Evolutionary conservation across 2,329 filamentous ascomycete genomes (phyloP).

Genomic region (Colletotrichum chrysophilum): DNA sequence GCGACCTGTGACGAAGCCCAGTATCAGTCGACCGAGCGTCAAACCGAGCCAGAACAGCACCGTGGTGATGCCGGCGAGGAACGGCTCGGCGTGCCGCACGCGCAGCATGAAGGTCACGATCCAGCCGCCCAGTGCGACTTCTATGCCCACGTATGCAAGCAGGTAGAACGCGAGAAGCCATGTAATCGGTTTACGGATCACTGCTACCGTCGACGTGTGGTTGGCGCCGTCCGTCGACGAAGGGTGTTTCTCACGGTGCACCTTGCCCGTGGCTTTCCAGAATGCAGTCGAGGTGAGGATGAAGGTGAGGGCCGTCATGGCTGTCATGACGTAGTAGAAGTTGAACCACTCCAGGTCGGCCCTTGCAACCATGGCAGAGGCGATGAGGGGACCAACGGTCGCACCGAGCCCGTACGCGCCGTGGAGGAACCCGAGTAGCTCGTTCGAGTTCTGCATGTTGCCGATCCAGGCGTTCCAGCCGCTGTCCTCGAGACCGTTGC

Average conservation of each 20-base stretch:
- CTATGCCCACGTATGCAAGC: constrained; percentile 78
- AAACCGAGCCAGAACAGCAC: constrained; percentile 88
- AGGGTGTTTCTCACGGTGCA: constrained; percentile 52
- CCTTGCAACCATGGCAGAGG: constrained; percentile 74
- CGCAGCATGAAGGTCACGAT: constrained; percentile 88
- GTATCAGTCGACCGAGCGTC: constrained; percentile 72
- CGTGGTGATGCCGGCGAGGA: constrained; percentile 75
- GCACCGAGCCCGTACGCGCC: constrained; percentile 76
- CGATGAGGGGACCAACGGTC: constrained; percentile 71
- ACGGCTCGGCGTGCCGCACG: constrained; percentile 71
- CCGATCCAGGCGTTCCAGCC: constrained; percentile 69
- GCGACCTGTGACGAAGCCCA: constrained; percentile 78
- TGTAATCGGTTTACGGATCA: constrained; percentile 60
- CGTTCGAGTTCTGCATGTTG: constrained; percentile 75
- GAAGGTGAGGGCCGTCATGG: constrained; percentile 61
- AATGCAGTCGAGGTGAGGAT: constrained; percentile 59
- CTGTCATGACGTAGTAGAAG: constrained; percentile 80
- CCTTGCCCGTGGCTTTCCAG: constrained; percentile 64
- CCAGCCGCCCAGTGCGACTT: constrained; percentile 79
- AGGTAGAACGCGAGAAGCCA: constrained; percentile 80
- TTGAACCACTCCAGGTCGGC: constrained; percentile 68
- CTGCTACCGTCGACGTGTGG: constrained; percentile 47
- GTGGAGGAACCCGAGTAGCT: constrained; percentile 76
- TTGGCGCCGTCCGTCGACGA: constrained; percentile 38
- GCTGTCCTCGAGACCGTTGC: constrained; percentile 71